These are phyloP conservation scores for Takashimella tepidaria DNA, from an alignment of 1,284 basidiomycete genomes.

Conservation along the genomic window DNA sequence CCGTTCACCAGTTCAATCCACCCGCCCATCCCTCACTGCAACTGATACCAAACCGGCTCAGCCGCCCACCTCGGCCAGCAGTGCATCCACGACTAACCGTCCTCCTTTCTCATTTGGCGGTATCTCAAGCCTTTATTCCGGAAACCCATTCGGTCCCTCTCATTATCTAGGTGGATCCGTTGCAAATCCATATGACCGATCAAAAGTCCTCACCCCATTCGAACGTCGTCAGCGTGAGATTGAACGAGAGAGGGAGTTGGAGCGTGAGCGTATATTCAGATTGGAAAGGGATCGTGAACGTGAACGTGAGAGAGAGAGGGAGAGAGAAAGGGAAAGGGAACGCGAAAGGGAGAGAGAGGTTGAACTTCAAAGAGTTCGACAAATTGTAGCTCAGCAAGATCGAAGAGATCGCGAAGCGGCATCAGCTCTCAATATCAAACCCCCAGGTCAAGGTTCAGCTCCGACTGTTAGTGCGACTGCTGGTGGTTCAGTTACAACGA, in stretches of 20 bases:
- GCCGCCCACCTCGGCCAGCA: background rate
- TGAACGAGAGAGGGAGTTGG: background rate
- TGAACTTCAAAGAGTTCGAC: constrained; percentile 4
- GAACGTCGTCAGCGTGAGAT: background rate
- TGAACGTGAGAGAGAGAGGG: constrained; percentile 4
- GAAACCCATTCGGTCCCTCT: background rate
- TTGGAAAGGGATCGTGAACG: background rate
- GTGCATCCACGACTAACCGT: no score
- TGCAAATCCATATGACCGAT: background rate
- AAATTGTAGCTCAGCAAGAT: constrained; percentile 6
- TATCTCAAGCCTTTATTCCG: background rate
- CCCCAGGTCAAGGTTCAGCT: no score
- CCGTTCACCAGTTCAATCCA: background rate
- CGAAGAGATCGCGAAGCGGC: constrained; percentile 1
- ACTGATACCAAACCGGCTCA: background rate
- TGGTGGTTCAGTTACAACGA: no score
- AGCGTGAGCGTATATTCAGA: background rate
- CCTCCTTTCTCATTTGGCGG: background rate
- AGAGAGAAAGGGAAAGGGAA: constrained; percentile 4
- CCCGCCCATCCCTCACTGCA: no score
- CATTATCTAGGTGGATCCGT: background rate
- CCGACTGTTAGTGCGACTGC: no score
- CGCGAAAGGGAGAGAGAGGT: constrained; percentile 8
- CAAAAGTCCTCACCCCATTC: background rate
- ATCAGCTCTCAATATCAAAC: no score